A percentile compares a stretch with the other conserved stretches of the same genome.
These are phyloP conservation scores for Floccularia luteovirens DNA, from an alignment of 768 basidiomycete species.

Conservation along the genomic window DNA sequence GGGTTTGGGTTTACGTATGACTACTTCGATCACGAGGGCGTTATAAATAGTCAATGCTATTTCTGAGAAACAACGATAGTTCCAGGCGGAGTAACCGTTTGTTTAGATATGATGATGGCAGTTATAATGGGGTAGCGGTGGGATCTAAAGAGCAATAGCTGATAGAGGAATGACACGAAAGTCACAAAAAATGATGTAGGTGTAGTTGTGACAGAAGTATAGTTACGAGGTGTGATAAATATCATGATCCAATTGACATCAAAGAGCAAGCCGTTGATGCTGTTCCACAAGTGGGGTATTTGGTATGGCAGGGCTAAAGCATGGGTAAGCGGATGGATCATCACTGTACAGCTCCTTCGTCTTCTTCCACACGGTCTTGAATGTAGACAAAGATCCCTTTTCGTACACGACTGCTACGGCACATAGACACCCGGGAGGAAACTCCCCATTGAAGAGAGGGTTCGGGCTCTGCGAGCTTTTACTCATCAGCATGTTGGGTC, in stretches of 20 bases:
- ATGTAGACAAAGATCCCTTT: conserved; percentile 86
- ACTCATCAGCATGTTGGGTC: conserved; percentile 12
- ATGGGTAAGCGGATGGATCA: conserved; percentile 20
- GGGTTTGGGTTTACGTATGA: too few species aligned
- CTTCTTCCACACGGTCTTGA: conserved; percentile 68
- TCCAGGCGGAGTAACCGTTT: too few species aligned
- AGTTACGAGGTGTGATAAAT: too few species aligned
- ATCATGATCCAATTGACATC: conserved; percentile 5
- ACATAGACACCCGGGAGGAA: conserved; percentile 37
- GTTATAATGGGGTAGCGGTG: too few species aligned
- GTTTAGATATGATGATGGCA: too few species aligned
- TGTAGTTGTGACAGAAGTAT: too few species aligned
- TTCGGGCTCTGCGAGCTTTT: conserved; percentile 7
- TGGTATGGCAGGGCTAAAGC: conserved; percentile 34
- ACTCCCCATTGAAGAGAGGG: conserved; percentile 12
- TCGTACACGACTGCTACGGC: conserved; percentile 78
- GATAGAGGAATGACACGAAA: too few species aligned
- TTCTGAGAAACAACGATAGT: too few species aligned
- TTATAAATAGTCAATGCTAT: too few species aligned
- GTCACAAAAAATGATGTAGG: too few species aligned
- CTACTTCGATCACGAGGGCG: too few species aligned
- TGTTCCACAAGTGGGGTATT: conserved; percentile 33
- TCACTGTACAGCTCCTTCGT: conserved; percentile 62
- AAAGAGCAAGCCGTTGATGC: conserved; percentile 24
- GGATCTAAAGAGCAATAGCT: too few species aligned